A percentile compares a stretch with the other conserved stretches of the same genome.
These are phyloP conservation scores for Kluyveromyces wickerhamii DNA, from an alignment of 805 yeast species.

Conservation along the genomic window DNA sequence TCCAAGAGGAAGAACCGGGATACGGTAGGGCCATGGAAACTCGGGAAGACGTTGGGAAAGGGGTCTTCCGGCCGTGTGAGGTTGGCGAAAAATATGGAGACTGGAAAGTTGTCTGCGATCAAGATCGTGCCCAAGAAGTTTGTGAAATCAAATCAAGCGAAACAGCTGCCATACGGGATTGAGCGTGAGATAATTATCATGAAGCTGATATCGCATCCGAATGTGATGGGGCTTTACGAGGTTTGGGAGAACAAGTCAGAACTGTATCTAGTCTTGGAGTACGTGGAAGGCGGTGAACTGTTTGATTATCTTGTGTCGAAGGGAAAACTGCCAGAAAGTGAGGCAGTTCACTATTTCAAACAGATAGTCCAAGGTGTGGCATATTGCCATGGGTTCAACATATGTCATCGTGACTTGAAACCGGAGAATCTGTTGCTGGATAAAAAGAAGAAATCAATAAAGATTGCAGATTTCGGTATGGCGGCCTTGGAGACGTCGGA, in stretches of 20 bases:
- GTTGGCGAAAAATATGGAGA: slow-evolving; percentile 57
- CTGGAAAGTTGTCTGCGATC: slow-evolving; percentile 76
- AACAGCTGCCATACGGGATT: slow-evolving; percentile 75
- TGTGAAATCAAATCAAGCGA: slow-evolving; percentile 18
- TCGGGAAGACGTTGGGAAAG: slow-evolving; percentile 71
- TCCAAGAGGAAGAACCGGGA: slow-evolving; percentile 29
- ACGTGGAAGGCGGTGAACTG: slow-evolving; percentile 83
- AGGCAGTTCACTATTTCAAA: slow-evolving; percentile 68
- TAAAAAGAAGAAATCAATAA: slow-evolving; percentile 51
- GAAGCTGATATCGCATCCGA: slow-evolving; percentile 91
- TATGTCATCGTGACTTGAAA: slow-evolving; percentile 75
- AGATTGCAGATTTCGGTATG: slow-evolving; percentile 85
- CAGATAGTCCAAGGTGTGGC: slow-evolving; percentile 74
- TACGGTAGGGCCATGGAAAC: slow-evolving; percentile 73
- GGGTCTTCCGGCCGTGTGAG: slow-evolving; percentile 81
- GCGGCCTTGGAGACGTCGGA: slow-evolving; percentile 74
- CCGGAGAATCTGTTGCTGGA: slow-evolving; percentile 74
- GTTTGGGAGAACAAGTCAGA: slow-evolving; percentile 98
- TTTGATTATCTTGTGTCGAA: slow-evolving; percentile 62
- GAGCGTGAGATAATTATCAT: slow-evolving; percentile 96
- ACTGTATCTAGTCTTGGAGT: slow-evolving; percentile 67
- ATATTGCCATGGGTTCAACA: slow-evolving; percentile 73
- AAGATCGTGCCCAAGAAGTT: slow-evolving; percentile 65
- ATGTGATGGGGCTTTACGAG: slow-evolving; percentile 87
- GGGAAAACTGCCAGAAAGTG: slow-evolving; percentile 64